A percentile compares a stretch with the other conserved stretches of the same genome.
Evolutionary conservation across 2,329 filamentous ascomycete species (phyloP).

Genomic region (Bisporella sp.): DNA sequence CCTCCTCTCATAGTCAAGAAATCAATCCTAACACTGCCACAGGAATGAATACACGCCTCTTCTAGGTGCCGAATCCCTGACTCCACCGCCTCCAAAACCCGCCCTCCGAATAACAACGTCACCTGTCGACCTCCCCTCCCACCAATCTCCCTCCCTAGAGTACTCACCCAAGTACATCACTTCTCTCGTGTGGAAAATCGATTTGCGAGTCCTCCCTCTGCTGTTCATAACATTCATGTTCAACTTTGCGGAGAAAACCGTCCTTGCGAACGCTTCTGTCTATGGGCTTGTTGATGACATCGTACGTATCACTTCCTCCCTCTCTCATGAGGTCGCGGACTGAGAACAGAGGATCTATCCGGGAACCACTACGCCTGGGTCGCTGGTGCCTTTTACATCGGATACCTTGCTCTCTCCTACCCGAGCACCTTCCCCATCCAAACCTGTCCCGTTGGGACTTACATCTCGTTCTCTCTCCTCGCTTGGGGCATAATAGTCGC

Average conservation of each 20-base stretch:
- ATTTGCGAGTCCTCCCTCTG: conserved; percentile 44
- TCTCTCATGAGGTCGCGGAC: background rate
- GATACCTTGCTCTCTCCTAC: conserved; percentile 27
- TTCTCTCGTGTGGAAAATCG: conserved; percentile 43
- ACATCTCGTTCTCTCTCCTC: conserved; percentile 20
- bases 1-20: too few species aligned
- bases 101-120: background rate
- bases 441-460: conserved; percentile 28
- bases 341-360: conserved; percentile 1
- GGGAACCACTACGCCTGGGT: conserved; percentile 9
- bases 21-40: background rate
- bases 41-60: background rate
- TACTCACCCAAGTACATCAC: background rate
- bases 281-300: conserved; percentile 40
- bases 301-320: conserved; percentile 1
- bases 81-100: background rate
- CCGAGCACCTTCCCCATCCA: conserved; percentile 30
- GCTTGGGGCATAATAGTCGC: conserved; percentile 27
- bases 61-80: background rate
- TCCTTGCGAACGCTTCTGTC: conserved; percentile 34
- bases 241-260: conserved; percentile 36
- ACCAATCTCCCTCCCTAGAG: background rate
- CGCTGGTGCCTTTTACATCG: conserved; percentile 12
- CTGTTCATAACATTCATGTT: conserved; percentile 49
- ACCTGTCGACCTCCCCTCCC: background rate